Evolutionary conservation across 805 yeast species (phyloP).

Genomic region (Kodamaea kaohsiungensis): DNA sequence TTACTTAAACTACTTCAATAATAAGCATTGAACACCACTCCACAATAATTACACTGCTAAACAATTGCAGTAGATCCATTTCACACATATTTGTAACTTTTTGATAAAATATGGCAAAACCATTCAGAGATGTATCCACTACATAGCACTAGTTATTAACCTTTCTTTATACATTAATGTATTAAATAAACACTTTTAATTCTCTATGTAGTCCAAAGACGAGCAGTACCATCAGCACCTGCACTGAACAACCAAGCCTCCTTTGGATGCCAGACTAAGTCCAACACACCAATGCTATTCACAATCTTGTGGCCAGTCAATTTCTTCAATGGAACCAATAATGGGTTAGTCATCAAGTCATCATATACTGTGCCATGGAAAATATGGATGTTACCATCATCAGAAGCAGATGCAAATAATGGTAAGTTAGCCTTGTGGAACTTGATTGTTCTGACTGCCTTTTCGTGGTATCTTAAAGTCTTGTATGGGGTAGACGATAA

Average conservation of each 20-base stretch:
- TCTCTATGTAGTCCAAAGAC: constrained; percentile 86
- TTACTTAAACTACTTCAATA: too few species aligned
- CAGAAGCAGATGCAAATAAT: constrained; percentile 90
- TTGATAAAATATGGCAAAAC: too few species aligned
- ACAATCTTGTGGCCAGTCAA: constrained; percentile 84
- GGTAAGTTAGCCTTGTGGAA: constrained; percentile 89
- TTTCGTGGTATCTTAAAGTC: constrained; percentile 90
- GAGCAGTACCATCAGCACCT: constrained; percentile 95
- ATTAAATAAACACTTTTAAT: neutral
- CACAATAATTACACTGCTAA: too few species aligned
- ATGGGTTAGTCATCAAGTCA: constrained; percentile 91
- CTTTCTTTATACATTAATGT: too few species aligned
- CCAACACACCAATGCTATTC: constrained; percentile 82
- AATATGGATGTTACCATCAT: constrained; percentile 89
- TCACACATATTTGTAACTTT: too few species aligned
- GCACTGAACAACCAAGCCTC: constrained; percentile 98
- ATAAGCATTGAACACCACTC: too few species aligned
- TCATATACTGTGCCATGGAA: constrained; percentile 97
- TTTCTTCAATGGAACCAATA: constrained; percentile 93
- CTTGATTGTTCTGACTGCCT: constrained; percentile 85
- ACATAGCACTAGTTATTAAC: too few species aligned
- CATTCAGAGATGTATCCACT: too few species aligned
- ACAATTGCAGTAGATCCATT: too few species aligned
- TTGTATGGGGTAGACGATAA: constrained; percentile 88
- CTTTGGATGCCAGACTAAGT: constrained; percentile 92